Base-by-base conservation (phyloP, 768 basidiomycete species). In the Chalciporus piperatus region DNA sequence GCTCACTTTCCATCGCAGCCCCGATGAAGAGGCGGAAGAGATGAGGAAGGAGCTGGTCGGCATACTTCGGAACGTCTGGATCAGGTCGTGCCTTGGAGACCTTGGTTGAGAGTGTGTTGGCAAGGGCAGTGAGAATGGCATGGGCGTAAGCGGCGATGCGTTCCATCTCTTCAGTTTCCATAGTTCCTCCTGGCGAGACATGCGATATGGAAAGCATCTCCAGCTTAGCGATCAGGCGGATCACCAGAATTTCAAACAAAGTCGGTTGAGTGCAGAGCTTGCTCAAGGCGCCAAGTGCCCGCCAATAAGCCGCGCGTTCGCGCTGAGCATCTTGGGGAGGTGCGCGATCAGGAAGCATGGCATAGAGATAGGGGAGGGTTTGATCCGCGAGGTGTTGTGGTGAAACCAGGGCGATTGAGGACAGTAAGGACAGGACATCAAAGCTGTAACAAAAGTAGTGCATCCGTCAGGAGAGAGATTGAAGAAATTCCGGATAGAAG, bases 171-270 rank as follows among this genome's bases (percentile, higher is more conserved):
- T 64, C 64, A 4, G 54, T 66, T 11, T n/a, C 43, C 19, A 12
- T 32, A 3, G 23, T 41, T 23, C 28, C 45, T 19, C 32, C 30
- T 7, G 28, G 11, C 2, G 57, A 43, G 49, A 56, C 14, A 40
- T 50, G 22, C 25, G 55, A 13, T 19, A 48, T 19, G 11, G 67
- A 52, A n/a, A 89, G 67, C 0, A 87, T 61, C 44, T 91, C 87
- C 27, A 98, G 74, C 67, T 92, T 91, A 4, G 86, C 80, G 3
- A 76, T 80, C 20, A 97, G 73, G 16, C 90, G 83, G 42, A 92
- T 77, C 47, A 92, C 82, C 23, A 98, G 77, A 5, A 76, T 84
- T 62, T 92, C 91, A 67, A 96, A 98, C n/a, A 98, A 77, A 13
- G 81, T 74, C 0, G 85, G 77, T 37, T 85, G 83, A 9, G 80